These are phyloP conservation scores for Linnemannia exigua DNA, from an alignment of 192 early-diverging fungal species.

Conservation along the genomic window DNA sequence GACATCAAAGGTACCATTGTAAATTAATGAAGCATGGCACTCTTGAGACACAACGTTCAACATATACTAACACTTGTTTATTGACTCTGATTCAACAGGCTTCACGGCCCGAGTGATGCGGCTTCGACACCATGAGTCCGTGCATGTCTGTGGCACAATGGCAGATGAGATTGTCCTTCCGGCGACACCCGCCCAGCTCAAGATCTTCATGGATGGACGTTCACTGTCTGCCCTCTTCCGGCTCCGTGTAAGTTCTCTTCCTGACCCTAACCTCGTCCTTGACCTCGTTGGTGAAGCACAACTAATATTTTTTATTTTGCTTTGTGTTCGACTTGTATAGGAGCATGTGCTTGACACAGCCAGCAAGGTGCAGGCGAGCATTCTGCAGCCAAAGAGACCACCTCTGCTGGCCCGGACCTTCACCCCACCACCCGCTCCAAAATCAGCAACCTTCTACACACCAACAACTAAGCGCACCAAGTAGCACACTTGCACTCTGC, in stretches of 20 bases:
- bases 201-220: constrained; percentile 17
- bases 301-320: constrained; percentile 8
- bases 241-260: constrained; percentile 2
- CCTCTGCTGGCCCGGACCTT: constrained; percentile 13
- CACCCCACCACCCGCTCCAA: constrained; percentile 8
- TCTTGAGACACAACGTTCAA: constrained; percentile 5
- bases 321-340: constrained; percentile 2
- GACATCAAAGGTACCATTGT: constrained; percentile 12
- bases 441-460: constrained; percentile 15
- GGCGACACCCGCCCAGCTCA: background rate
- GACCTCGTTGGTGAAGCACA: background rate
- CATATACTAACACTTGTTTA: constrained; percentile 5
- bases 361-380: background rate
- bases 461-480: constrained; percentile 6
- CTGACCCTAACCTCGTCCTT: constrained; percentile 2
- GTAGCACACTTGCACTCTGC: constrained; percentile 5
- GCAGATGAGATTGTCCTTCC: constrained; percentile 7
- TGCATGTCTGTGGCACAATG: constrained; percentile 14
- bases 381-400: constrained; percentile 15
- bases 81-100: constrained; percentile 15
- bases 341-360: constrained; percentile 7
- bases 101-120: constrained; percentile 6
- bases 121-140: constrained; percentile 6
- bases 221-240: constrained; percentile 1
- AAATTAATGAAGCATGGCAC: constrained; percentile 11